These are phyloP conservation scores for Tephrocybe rancida DNA, from an alignment of 768 basidiomycete species.

Conservation along the genomic window DNA sequence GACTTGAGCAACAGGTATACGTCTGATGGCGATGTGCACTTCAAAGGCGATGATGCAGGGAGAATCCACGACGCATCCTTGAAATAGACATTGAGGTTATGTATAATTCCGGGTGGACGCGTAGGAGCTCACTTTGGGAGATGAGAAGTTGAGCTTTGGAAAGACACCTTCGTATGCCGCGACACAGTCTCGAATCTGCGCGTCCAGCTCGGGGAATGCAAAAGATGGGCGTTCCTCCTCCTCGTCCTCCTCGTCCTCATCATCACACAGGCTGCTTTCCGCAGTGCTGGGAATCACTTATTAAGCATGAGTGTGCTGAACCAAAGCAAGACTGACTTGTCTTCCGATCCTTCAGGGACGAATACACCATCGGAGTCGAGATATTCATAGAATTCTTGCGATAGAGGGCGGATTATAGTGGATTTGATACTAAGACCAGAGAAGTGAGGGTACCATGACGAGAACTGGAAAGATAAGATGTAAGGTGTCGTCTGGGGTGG, in stretches of 20 bases:
- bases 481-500: slow-evolving; percentile 52
- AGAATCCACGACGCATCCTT: slow-evolving; percentile 94
- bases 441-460: slow-evolving; percentile 82
- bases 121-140: slow-evolving; percentile 67
- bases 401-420: slow-evolving; percentile 71
- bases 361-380: slow-evolving; percentile 85
- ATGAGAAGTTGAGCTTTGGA: slow-evolving; percentile 95
- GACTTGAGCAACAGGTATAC: slow-evolving; percentile 93
- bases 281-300: slow-evolving; percentile 39
- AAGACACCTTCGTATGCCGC: slow-evolving; percentile 80
- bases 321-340: slow-evolving; percentile 51
- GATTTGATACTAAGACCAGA: slow-evolving; percentile 67
- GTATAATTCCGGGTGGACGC: neutral
- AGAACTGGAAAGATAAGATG: slow-evolving; percentile 78
- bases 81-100: neutral
- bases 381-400: slow-evolving; percentile 65
- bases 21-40: slow-evolving; percentile 86
- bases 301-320: slow-evolving; percentile 1
- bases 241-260: slow-evolving; percentile 43
- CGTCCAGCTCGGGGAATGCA: slow-evolving; percentile 84
- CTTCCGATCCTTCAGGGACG: slow-evolving; percentile 80
- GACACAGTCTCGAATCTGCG: slow-evolving; percentile 66
- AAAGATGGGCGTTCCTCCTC: slow-evolving; percentile 38
- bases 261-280: slow-evolving; percentile 62
- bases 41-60: slow-evolving; percentile 79